Percentiles rank a stretch among this genome's conserved stretches.
These are phyloP conservation scores for Xylaria sp. DNA, from an alignment of 2,329 filamentous ascomycete species.

Conservation along the genomic window DNA sequence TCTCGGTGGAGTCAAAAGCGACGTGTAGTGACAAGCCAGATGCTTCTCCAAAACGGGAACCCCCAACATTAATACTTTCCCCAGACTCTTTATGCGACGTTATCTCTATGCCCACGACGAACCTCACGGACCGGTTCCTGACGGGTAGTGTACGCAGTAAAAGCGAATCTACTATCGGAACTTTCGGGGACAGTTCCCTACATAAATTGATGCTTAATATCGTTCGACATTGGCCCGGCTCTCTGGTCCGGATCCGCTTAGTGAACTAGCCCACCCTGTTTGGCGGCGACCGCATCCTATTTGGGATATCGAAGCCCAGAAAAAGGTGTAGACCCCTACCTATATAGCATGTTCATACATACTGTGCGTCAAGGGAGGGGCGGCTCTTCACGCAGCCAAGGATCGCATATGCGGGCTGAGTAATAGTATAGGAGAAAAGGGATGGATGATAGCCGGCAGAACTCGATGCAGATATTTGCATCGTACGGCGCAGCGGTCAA, in stretches of 20 bases:
- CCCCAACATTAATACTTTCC: not conserved
- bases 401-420: not conserved
- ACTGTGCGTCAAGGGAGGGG: not conserved
- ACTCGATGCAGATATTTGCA: conserved; percentile 6
- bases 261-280: conserved; percentile 4
- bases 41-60: not conserved
- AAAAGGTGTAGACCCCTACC: not conserved
- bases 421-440: not conserved
- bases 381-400: not conserved
- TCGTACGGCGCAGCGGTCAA: conserved; percentile 12
- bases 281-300: conserved; percentile 1
- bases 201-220: not conserved
- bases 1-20: too few relatives aligned
- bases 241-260: conserved; percentile 4
- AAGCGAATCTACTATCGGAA: not conserved
- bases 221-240: conserved; percentile 2
- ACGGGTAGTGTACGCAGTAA: too few relatives aligned
- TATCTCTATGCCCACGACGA: not conserved
- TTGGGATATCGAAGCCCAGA: not conserved
- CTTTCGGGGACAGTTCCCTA: not conserved
- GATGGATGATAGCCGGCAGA: conserved; percentile 11
- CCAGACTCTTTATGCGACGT: too few relatives aligned
- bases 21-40: not conserved
- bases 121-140: not conserved
- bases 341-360: conserved; percentile 2